Evolutionary conservation across 2,329 filamentous ascomycete genomes (phyloP).

Genomic region (Claviceps pazoutovae): DNA sequence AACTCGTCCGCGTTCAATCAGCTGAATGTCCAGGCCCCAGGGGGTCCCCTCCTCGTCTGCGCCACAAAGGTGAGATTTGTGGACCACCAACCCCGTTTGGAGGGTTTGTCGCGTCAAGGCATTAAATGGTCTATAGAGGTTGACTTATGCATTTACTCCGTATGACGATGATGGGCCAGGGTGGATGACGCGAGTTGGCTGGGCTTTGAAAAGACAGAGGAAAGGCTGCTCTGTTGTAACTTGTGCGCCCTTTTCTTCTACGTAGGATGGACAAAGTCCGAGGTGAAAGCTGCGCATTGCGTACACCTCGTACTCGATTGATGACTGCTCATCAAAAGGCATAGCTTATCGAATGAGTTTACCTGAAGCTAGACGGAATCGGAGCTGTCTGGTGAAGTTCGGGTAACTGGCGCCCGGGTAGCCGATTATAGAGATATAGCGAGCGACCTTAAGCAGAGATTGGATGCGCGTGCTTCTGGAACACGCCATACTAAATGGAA

Average conservation of each 20-base stretch:
- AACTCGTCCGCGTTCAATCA: neutral
- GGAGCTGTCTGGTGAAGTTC: neutral
- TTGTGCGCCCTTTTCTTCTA: neutral
- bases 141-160: neutral
- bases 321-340: neutral
- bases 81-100: slow-evolving; percentile 1
- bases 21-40: neutral
- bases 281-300: neutral
- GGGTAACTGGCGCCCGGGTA: too few species aligned
- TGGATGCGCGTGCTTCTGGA: neutral
- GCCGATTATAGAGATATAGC: too few species aligned
- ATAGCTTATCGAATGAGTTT: neutral
- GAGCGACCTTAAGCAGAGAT: too few species aligned
- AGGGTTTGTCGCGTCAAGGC: neutral
- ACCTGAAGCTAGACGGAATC: neutral
- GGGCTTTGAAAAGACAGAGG: too few species aligned
- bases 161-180: neutral
- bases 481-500: neutral
- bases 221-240: too few species aligned
- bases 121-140: neutral
- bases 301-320: neutral
- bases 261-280: neutral
- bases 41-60: neutral
- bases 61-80: slow-evolving; percentile 1
- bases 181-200: too few species aligned